Percentiles rank a stretch among this genome's conserved stretches.
These are phyloP conservation scores for Pythium coloratum DNA, from an alignment of 352 stramenopile genomes.

Conservation along the genomic window DNA sequence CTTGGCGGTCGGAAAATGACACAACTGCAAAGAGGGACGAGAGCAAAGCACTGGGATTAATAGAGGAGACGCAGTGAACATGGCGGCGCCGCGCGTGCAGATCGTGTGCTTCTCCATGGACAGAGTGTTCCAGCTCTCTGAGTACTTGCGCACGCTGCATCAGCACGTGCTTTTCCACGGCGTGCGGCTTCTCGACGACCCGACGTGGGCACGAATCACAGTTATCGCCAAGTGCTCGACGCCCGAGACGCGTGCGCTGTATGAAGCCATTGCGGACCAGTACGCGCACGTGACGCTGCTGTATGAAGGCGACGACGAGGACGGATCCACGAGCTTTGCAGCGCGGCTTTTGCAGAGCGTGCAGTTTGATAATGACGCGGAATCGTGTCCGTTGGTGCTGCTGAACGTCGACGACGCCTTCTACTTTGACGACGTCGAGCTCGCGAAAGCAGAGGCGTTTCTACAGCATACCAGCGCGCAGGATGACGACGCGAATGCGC, in stretches of 20 bases:
- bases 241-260: constrained; percentile 29
- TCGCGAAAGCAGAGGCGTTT: constrained; percentile 34
- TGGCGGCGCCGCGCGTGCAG: constrained; percentile 32
- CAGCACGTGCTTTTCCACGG: constrained; percentile 31
- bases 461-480: constrained; percentile 2
- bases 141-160: constrained; percentile 55
- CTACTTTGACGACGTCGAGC: constrained; percentile 51
- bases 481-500: not conserved
- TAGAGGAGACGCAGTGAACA: not conserved
- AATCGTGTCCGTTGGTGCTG: constrained; percentile 29
- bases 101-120: constrained; percentile 71
- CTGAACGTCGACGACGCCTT: constrained; percentile 68
- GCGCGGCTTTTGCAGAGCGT: constrained; percentile 33
- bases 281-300: constrained; percentile 41
- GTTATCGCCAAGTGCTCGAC: constrained; percentile 46
- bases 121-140: constrained; percentile 57
- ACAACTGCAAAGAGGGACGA: not conserved
- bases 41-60: not conserved
- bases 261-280: constrained; percentile 32
- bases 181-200: constrained; percentile 24
- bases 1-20: not conserved
- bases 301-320: constrained; percentile 30
- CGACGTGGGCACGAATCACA: constrained; percentile 29
- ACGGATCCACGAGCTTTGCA: constrained; percentile 28
- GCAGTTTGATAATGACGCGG: not conserved